phyloP scores from a whole-genome alignment of 768 basidiomycete genomes.

The Coprinopsis cinerea region DNA sequence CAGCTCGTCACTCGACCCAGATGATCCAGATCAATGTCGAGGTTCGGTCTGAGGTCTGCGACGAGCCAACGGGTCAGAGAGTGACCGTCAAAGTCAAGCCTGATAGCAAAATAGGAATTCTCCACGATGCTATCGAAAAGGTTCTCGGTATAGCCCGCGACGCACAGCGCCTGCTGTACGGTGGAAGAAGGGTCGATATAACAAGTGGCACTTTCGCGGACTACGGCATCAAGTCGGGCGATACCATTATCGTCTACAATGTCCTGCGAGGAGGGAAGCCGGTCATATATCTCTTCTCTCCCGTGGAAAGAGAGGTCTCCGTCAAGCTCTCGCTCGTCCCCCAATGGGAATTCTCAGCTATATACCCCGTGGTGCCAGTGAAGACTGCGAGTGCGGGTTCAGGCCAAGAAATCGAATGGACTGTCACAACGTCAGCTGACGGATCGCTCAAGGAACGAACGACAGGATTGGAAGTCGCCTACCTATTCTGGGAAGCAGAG shows the following conservation, averaged over 20 bases:
- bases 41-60: too few relatives aligned
- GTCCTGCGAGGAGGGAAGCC: constrained; percentile 22
- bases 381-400: constrained; percentile 9
- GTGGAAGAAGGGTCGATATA: constrained; percentile 97
- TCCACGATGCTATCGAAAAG: constrained; percentile 77
- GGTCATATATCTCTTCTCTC: constrained; percentile 31
- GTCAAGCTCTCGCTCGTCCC: constrained; percentile 26
- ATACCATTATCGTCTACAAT: background rate
- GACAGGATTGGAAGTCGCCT: constrained; percentile 24
- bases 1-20: too few relatives aligned
- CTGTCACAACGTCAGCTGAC: constrained; percentile 21
- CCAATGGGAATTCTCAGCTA: constrained; percentile 28
- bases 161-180: constrained; percentile 92
- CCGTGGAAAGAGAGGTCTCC: constrained; percentile 19
- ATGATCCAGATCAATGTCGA: too few relatives aligned
- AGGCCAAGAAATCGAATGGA: constrained; percentile 27
- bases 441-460: constrained; percentile 25
- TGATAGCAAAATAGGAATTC: too few relatives aligned
- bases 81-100: too few relatives aligned
- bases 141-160: constrained; percentile 87
- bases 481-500: constrained; percentile 37
- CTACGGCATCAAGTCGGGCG: background rate
- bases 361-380: constrained; percentile 28
- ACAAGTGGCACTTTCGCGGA: background rate
- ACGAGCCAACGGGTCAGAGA: too few relatives aligned